Evolutionary conservation across 768 basidiomycete genomes (phyloP), one percentile per base, ranked within the genome.

Genomic region (Hypsizygus marmoreus): DNA sequence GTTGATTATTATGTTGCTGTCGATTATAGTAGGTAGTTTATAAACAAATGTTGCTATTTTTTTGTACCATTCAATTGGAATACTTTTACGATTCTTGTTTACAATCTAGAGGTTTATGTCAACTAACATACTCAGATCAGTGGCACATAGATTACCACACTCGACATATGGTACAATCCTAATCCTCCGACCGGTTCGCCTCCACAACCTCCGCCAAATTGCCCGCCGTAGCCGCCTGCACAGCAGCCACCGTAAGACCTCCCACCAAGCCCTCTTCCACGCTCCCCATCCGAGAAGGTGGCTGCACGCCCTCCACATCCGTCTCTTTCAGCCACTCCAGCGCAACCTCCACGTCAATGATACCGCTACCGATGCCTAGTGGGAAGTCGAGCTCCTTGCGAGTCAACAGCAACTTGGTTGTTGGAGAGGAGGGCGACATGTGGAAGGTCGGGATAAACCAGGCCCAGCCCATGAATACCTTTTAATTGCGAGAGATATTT

Each of bases 361-460:
- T 75, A 17, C 73, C 68, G 40, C 74, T 74, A 3, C 91, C 91
- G 4, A 88, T 64, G 2, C 91, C 91, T 3, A 91, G 61, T 5
- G 90, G 74, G 57, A 92, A 93, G 64, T 92, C 91, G 16, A 90
- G 54, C 36, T 91, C 86, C 51, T 83, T 80, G 23, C 74, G 70
- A 14, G 74, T 72, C 24, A 91, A 63, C 9, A 63, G 52, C 19
- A 86, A 45, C 16, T 67, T 72, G 1, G 67, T 61, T 39, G 68
- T 56, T 22, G 58, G 49, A 12, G 50, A 41, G 14, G 76, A 71
- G 33, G 79, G 74, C 1, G 79, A 70, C 71, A 91, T 79, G 59
- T 93, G 88, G 68, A 93, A 93, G 0, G 82, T 73, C 0, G 91
- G 91, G 48, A 94, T 80, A 59, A 93, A 75, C 91, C 91, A 93